phyloP scores from a whole-genome alignment of 2,329 filamentous ascomycete genomes.

The Hypoxylon sp. region DNA sequence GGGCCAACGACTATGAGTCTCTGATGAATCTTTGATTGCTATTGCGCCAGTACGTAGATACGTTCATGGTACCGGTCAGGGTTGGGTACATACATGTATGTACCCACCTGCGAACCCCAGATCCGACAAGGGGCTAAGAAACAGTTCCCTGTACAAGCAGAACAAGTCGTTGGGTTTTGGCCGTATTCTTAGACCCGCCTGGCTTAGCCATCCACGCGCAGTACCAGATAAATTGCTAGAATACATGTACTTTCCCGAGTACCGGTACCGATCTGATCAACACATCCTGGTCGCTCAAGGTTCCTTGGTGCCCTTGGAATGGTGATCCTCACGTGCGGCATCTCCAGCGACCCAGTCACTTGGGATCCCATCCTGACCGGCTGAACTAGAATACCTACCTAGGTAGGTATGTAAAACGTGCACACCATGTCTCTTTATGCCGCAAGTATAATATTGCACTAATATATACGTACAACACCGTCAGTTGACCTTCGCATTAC shows the following conservation, averaged over 20 bases:
- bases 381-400: slow-evolving; percentile 24
- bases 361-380: slow-evolving; percentile 38
- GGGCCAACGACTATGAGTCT: slow-evolving; percentile 1
- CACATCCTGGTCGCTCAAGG: slow-evolving; percentile 24
- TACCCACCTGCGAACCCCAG: slow-evolving; percentile 33
- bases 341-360: slow-evolving; percentile 38
- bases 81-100: neutral
- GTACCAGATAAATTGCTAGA: neutral
- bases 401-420: neutral
- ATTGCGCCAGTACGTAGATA: neutral
- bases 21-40: neutral
- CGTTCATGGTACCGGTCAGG: neutral
- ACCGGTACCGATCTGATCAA: slow-evolving; percentile 15
- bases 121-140: slow-evolving; percentile 30
- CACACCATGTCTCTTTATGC: slow-evolving; percentile 16
- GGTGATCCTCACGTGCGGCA: slow-evolving; percentile 42
- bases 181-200: slow-evolving; percentile 7
- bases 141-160: slow-evolving; percentile 5
- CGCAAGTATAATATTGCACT: slow-evolving; percentile 10
- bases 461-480: neutral
- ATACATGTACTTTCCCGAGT: slow-evolving; percentile 15
- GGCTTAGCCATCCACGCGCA: neutral
- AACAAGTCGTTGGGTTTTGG: neutral
- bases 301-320: slow-evolving; percentile 33
- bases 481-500: neutral